These are phyloP conservation scores for Dactylis glomerata DNA, from an alignment of 176 grass and related monocot species.

Conservation along the genomic window DNA sequence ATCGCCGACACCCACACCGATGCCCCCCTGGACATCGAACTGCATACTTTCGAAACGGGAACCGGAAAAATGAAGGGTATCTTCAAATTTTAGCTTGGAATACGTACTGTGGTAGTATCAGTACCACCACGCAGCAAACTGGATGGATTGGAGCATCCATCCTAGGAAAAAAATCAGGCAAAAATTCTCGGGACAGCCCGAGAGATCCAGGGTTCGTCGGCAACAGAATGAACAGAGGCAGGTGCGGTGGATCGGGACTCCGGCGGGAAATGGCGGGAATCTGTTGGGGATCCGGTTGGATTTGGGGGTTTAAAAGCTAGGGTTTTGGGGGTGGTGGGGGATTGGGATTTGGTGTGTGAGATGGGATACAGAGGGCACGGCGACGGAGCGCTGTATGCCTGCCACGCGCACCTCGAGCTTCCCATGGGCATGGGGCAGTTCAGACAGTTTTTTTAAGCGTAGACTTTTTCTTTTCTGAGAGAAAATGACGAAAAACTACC, in stretches of 20 bases:
- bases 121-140: background rate
- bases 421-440: background rate
- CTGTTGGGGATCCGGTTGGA: background rate
- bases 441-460: no score
- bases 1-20: background rate
- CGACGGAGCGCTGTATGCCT: background rate
- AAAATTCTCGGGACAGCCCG: background rate
- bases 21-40: slow-evolving; percentile 42
- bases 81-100: background rate
- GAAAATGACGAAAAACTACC: no score
- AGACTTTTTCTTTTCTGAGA: no score
- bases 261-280: slow-evolving; percentile 29
- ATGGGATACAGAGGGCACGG: background rate
- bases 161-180: background rate
- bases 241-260: background rate
- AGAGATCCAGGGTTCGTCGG: background rate
- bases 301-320: slow-evolving; percentile 18
- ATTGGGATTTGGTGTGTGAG: slow-evolving; percentile 22
- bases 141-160: background rate
- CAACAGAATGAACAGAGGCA: background rate
- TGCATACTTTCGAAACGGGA: slow-evolving; percentile 34
- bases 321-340: slow-evolving; percentile 1
- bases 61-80: background rate
- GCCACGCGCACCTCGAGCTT: background rate
- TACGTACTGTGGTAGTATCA: background rate